Percentiles rank a stretch among this genome's conserved stretches.
These are phyloP conservation scores for Vitellaria paradoxa DNA, from an alignment of 179 eudicot genomes.

Conservation along the genomic window DNA sequence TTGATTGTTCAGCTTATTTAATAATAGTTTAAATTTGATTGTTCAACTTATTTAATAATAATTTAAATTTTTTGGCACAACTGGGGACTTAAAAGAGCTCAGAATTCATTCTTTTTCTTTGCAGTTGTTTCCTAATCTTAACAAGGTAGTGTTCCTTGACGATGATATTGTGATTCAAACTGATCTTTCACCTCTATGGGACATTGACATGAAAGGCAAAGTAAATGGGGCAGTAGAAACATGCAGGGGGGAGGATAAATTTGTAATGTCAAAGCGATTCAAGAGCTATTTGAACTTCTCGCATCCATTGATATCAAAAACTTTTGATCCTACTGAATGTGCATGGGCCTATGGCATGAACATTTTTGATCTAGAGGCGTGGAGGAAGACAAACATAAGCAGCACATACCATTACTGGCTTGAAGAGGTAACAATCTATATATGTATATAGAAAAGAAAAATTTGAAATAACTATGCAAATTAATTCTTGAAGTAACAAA, in stretches of 20 bases:
- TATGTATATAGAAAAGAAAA: not conserved
- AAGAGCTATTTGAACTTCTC: constrained; percentile 89
- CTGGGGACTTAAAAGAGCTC: not conserved
- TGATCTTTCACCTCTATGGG: constrained; percentile 89
- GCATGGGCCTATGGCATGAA: constrained; percentile 99
- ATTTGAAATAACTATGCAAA: no score
- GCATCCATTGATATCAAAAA: constrained; percentile 68
- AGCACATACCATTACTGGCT: constrained; percentile 79
- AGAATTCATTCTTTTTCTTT: constrained; percentile 5
- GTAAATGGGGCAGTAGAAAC: constrained; percentile 97
- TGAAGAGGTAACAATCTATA: constrained; percentile 46
- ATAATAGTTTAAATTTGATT: no score
- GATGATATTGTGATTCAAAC: constrained; percentile 89
- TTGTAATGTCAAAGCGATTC: constrained; percentile 84
- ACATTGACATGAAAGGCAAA: constrained; percentile 83
- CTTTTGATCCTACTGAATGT: constrained; percentile 72
- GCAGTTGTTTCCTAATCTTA: constrained; percentile 91
- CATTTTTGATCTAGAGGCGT: constrained; percentile 81
- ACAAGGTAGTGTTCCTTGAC: constrained; percentile 84
- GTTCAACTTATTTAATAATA: no score
- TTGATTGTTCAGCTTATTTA: no score
- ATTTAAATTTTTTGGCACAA: no score
- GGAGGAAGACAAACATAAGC: constrained; percentile 82
- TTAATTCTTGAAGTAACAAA: not conserved
- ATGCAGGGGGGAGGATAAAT: constrained; percentile 76